phyloP scores from a whole-genome alignment of 805 yeast species.

The Saccharomyces mikatae region DNA sequence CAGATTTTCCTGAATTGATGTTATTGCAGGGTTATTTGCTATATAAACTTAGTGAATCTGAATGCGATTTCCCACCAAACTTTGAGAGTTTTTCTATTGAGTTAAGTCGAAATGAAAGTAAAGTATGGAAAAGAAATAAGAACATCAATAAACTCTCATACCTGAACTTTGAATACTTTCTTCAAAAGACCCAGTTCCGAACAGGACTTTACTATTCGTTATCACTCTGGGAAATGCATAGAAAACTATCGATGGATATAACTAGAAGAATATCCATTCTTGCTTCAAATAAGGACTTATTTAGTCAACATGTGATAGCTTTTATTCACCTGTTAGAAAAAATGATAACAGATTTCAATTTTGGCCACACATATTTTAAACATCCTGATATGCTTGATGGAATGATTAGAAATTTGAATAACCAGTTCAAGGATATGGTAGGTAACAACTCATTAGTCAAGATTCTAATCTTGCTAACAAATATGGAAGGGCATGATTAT shows the following conservation, averaged over 20 bases:
- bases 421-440: not conserved
- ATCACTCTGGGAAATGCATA: slow-evolving; percentile 4
- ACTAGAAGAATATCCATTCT: not conserved
- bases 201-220: slow-evolving; percentile 11
- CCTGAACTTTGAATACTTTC: slow-evolving; percentile 18
- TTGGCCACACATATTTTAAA: slow-evolving; percentile 5
- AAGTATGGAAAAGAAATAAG: slow-evolving; percentile 1
- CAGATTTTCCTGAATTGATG: slow-evolving; percentile 3
- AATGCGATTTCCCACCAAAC: slow-evolving; percentile 2
- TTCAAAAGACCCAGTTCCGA: slow-evolving; percentile 5
- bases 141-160: slow-evolving; percentile 11
- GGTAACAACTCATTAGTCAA: not conserved
- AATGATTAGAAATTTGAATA: not conserved
- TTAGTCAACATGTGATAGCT: not conserved
- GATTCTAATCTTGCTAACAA: slow-evolving; percentile 18
- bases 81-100: slow-evolving; percentile 2
- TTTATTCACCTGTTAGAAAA: not conserved
- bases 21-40: slow-evolving; percentile 15
- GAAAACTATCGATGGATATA: not conserved
- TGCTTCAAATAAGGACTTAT: not conserved
- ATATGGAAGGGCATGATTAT: not conserved
- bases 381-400: slow-evolving; percentile 4
- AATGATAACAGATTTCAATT: slow-evolving; percentile 1
- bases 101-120: not conserved
- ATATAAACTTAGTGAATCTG: slow-evolving; percentile 4